A percentile compares a stretch with the other conserved stretches of the same genome.
phyloP scores from a whole-genome alignment of 352 stramenopile genomes.

The Phytophthora kernoviae region DNA sequence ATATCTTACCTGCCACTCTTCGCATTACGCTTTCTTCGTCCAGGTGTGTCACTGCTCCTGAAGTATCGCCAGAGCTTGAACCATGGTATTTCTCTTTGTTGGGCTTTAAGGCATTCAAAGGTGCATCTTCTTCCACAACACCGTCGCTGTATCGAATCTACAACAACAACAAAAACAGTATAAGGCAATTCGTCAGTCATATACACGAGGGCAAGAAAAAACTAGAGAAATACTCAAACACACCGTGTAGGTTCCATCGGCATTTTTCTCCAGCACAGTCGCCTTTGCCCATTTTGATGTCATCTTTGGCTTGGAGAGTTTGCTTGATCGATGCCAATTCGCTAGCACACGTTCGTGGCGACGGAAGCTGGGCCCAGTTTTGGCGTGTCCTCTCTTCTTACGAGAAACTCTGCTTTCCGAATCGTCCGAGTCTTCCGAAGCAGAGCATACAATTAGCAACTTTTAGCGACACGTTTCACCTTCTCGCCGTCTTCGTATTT shows the following conservation, averaged over 20 bases:
- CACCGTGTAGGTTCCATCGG: constrained; percentile 50
- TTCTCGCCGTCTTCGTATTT: constrained; percentile 61
- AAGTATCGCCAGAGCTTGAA: constrained; percentile 7
- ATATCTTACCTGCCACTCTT: constrained; percentile 4
- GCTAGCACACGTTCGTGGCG: constrained; percentile 38
- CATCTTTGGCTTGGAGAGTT: constrained; percentile 39
- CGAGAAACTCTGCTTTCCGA: constrained; percentile 1
- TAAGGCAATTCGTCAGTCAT: constrained; percentile 21
- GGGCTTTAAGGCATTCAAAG: constrained; percentile 35
- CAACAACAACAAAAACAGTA: neutral
- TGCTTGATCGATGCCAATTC: constrained; percentile 46
- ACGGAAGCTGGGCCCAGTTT: constrained; percentile 19
- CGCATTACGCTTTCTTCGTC: constrained; percentile 2
- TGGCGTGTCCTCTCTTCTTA: constrained; percentile 1
- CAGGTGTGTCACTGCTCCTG: neutral
- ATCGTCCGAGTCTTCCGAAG: constrained; percentile 38
- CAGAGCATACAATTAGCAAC: constrained; percentile 30
- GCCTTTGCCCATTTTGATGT: constrained; percentile 36
- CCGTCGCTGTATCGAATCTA: constrained; percentile 61
- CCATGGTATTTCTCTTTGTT: constrained; percentile 12
- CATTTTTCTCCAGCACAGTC: constrained; percentile 37
- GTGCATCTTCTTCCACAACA: constrained; percentile 60
- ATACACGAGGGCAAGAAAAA: constrained; percentile 26
- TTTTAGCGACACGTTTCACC: constrained; percentile 36
- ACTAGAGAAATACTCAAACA: neutral